Conservation (phyloP, 768 basidiomycete species). For the Termitomyces sp. region DNA sequence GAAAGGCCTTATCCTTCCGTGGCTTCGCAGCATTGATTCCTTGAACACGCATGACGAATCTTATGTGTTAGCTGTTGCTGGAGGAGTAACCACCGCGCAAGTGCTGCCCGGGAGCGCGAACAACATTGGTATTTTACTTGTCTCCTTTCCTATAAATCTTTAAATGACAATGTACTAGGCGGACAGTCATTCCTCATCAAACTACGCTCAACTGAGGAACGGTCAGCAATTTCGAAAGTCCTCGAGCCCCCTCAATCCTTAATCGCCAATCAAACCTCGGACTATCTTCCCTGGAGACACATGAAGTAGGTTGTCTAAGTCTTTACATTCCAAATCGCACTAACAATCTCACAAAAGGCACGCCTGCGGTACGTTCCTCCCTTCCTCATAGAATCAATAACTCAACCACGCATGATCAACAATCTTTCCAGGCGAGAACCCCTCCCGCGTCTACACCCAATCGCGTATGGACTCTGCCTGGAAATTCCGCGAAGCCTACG, state of each 20-base stretch:
- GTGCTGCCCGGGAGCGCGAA: constrained; percentile 67
- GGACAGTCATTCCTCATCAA: constrained; percentile 82
- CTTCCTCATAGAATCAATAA: not conserved
- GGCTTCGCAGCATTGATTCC: constrained; percentile 67
- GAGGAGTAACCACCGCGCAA: constrained; percentile 72
- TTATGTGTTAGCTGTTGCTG: constrained; percentile 55
- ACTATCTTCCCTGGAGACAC: constrained; percentile 58
- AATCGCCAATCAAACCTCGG: constrained; percentile 35
- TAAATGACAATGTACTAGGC: constrained; percentile 31
- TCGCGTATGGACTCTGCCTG: constrained; percentile 62
- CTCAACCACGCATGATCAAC: not conserved
- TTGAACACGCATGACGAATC: constrained; percentile 72
- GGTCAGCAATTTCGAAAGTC: constrained; percentile 63
- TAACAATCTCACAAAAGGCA: constrained; percentile 37
- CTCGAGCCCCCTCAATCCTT: constrained; percentile 67
- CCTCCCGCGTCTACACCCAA: constrained; percentile 37
- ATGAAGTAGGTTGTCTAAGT: constrained; percentile 54
- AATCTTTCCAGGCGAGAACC: constrained; percentile 50
- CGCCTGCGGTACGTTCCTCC: constrained; percentile 47
- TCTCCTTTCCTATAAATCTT: not conserved
- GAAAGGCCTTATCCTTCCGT: constrained; percentile 50
- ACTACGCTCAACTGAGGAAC: constrained; percentile 62
- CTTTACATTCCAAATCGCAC: not conserved
- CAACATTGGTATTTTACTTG: constrained; percentile 44
- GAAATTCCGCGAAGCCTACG: constrained; percentile 71